These are phyloP conservation scores for Fusarium fujikuroi DNA, from an alignment of 2,329 filamentous ascomycete genomes.

Conservation along the genomic window DNA sequence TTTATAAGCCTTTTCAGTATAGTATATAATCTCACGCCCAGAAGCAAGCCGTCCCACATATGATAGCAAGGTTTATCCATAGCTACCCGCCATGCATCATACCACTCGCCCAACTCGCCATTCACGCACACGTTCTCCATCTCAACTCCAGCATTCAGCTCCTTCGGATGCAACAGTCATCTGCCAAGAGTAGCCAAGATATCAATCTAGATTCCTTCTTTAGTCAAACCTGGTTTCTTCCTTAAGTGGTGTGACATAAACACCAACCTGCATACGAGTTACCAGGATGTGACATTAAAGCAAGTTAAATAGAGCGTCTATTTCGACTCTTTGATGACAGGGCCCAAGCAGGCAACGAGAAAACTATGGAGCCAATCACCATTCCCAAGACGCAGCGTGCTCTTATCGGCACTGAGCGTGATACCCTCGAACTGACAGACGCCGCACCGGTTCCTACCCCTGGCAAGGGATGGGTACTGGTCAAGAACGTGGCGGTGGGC, in stretches of 20 bases:
- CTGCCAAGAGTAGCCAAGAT: neutral
- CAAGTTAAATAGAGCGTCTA: neutral
- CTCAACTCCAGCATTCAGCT: neutral
- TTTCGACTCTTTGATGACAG: neutral
- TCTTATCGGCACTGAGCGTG: conserved; percentile 1
- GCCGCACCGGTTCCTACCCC: neutral
- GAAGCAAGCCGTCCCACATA: neutral
- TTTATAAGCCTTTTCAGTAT: neutral
- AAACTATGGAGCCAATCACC: neutral
- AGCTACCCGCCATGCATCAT: neutral
- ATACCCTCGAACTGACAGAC: neutral
- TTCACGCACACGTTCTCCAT: neutral
- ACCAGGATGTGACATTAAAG: neutral
- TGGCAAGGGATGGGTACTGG: neutral
- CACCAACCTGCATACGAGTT: neutral
- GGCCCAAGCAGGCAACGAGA: neutral
- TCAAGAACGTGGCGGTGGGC: neutral
- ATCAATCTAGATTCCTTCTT: neutral
- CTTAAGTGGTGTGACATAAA: neutral
- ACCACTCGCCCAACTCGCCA: neutral
- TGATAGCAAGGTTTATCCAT: neutral
- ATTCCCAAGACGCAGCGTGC: conserved; percentile 1
- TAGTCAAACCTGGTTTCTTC: neutral
- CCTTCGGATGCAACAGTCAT: neutral
- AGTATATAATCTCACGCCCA: neutral